Evolutionary conservation across 768 basidiomycete genomes (phyloP), one percentile per base, ranked within the genome.

Genomic region (Trametes cubensis): DNA sequence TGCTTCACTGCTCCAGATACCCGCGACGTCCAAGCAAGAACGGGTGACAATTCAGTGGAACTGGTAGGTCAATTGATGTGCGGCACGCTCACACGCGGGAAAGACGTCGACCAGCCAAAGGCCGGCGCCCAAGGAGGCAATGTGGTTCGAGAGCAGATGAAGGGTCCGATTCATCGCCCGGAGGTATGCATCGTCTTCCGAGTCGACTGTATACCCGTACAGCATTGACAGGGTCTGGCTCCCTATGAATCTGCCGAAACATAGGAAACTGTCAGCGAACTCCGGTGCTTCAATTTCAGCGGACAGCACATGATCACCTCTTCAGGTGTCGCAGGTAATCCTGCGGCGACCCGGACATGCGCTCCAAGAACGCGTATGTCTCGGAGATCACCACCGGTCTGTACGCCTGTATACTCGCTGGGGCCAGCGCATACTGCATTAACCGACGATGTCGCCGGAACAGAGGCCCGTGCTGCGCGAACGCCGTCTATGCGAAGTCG

Each of bases 391-490:
- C 73, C 38, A 86, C 74, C 0, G 83, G 83, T 39, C 82, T 72
- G 67, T 87, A 89, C 3, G 72, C 66, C 8, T 81, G 78, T 52
- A 88, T 83, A 17, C 69, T 75, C 0, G 78, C 76, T 23, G 76
- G 58, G n/a, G 81, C 82, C 28, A 89, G 77, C 6, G 86, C 85
- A 47, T 80, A 80, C 70, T 85, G 84, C 71, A 88, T 80, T 40
- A 89, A 77, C 62, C 74, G 80, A 63, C 88, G 82, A 66, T 87
- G 85, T 18, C 85, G 80, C 57, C 81, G 83, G 44, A 78, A 79
- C 66, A 78, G 77, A 56, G 85, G 83, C 17, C 82, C 81, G 67
- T 88, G 85, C 18, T 77, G 75, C 2, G 83, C 85, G 70, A 89
- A 88, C 2, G 55, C 34, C 4, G 26, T 47, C 55, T 56, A 23